These are phyloP conservation scores for Ensete ventricosum DNA, from an alignment of 176 grass and related monocot genomes.

Conservation along the genomic window DNA sequence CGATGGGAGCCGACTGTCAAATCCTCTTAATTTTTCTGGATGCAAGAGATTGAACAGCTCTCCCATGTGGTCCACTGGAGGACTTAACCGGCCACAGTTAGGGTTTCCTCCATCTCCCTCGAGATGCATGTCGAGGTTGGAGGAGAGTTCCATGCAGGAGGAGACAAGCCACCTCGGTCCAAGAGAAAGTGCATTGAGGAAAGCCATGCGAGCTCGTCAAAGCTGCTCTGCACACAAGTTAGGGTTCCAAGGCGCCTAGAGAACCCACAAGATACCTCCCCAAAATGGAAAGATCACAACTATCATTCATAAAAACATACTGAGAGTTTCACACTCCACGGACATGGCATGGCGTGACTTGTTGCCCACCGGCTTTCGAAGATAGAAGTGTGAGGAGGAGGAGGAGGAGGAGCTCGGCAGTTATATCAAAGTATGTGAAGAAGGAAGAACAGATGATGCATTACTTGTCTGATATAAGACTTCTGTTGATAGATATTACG, in stretches of 20 bases:
- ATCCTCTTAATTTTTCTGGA: background rate
- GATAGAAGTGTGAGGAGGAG: too few relatives aligned
- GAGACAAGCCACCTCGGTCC: background rate
- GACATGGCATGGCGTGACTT: background rate
- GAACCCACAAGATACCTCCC: conserved; percentile 4
- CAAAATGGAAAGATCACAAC: background rate
- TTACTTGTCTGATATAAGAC: too few relatives aligned
- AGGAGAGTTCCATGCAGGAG: conserved; percentile 13
- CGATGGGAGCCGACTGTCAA: too few relatives aligned
- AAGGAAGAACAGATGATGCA: too few relatives aligned
- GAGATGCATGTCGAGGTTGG: conserved; percentile 19
- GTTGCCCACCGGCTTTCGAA: too few relatives aligned
- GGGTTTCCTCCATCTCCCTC: conserved; percentile 19
- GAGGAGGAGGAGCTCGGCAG: conserved; percentile 8
- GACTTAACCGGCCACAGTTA: background rate
- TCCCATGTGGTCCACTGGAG: conserved; percentile 2
- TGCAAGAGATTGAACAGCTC: background rate
- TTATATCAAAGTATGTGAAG: conserved; percentile 14
- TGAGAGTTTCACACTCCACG: background rate
- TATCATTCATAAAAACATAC: too few relatives aligned
- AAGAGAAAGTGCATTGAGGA: too few relatives aligned
- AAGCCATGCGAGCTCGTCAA: background rate
- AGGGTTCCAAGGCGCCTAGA: conserved; percentile 11
- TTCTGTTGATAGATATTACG: too few relatives aligned
- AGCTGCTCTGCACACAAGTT: background rate